These are phyloP conservation scores for Zopfia rhizophila DNA, from an alignment of 2,329 filamentous ascomycete genomes.

Conservation along the genomic window DNA sequence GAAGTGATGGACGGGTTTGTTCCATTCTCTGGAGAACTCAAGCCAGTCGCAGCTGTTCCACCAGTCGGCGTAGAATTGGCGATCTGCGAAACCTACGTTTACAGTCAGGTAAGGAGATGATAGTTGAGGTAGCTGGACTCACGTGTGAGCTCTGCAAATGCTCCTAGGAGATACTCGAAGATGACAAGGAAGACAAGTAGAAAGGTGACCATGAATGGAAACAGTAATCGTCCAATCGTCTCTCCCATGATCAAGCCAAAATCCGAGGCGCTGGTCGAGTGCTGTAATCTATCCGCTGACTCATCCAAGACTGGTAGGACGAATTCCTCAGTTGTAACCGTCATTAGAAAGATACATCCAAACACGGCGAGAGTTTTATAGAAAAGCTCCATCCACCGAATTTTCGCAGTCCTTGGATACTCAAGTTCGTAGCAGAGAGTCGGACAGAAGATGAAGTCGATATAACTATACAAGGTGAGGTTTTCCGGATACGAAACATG, in stretches of 20 bases:
- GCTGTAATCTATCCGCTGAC: constrained; percentile 67
- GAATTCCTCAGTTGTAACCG: constrained; percentile 91
- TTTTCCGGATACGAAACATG: constrained; percentile 91
- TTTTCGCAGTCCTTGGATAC: constrained; percentile 81
- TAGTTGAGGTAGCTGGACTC: constrained; percentile 25
- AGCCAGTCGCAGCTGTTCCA: constrained; percentile 87
- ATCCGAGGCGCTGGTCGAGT: constrained; percentile 66
- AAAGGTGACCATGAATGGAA: constrained; percentile 97
- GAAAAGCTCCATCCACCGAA: constrained; percentile 82
- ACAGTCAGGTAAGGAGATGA: constrained; percentile 11
- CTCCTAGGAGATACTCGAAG: constrained; percentile 95
- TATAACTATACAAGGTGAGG: constrained; percentile 81
- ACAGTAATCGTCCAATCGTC: constrained; percentile 89
- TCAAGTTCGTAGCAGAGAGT: constrained; percentile 98
- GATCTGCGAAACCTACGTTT: constrained; percentile 77
- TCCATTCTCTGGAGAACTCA: constrained; percentile 93
- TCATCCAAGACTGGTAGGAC: constrained; percentile 89
- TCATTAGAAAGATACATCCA: constrained; percentile 95
- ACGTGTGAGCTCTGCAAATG: constrained; percentile 90
- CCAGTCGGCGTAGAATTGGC: constrained; percentile 88
- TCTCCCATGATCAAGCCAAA: constrained; percentile 83
- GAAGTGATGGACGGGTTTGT: constrained; percentile 96
- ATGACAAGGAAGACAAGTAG: constrained; percentile 97
- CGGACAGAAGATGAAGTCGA: constrained; percentile 89
- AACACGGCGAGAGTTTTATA: constrained; percentile 91